These are phyloP conservation scores for Urochloa ruziziensis DNA, from an alignment of 176 grass and related monocot genomes.

Conservation along the genomic window DNA sequence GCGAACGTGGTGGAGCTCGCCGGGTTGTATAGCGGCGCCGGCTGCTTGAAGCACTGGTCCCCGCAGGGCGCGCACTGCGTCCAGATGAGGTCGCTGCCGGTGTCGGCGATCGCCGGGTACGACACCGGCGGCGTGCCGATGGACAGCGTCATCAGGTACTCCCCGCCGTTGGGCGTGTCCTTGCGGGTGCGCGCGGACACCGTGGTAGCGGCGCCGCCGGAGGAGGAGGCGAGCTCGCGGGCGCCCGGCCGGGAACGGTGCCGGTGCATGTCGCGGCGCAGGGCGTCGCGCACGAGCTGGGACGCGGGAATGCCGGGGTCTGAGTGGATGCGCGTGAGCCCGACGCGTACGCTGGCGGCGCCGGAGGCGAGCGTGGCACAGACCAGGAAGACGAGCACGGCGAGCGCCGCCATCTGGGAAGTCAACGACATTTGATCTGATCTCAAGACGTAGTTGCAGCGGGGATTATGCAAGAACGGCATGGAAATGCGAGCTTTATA, in stretches of 20 bases:
- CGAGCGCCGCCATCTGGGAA: not conserved
- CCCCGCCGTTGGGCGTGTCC: constrained; percentile 39
- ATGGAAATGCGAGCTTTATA: constrained; percentile 5
- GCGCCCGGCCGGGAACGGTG: constrained; percentile 10
- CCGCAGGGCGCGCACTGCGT: constrained; percentile 58
- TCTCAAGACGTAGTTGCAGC: not conserved
- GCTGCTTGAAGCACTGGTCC: constrained; percentile 45
- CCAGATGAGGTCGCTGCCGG: constrained; percentile 78
- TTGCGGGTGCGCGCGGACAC: constrained; percentile 28
- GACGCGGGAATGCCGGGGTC: constrained; percentile 34
- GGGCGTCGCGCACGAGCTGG: constrained; percentile 48
- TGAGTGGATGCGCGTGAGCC: constrained; percentile 57
- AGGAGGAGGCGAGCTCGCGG: constrained; percentile 30
- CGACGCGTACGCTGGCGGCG: constrained; percentile 39
- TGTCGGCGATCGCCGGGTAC: constrained; percentile 58
- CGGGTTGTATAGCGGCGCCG: constrained; percentile 48
- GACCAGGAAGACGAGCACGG: not conserved
- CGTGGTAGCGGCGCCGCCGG: not conserved
- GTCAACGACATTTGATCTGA: not conserved
- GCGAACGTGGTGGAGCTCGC: constrained; percentile 54
- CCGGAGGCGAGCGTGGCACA: not conserved
- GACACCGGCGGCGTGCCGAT: constrained; percentile 59
- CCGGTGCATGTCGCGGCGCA: constrained; percentile 46
- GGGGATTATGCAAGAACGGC: not conserved
- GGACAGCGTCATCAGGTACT: constrained; percentile 68